phyloP scores from a whole-genome alignment of 176 grass and related monocot species.

The Cenchrus purpureus region DNA sequence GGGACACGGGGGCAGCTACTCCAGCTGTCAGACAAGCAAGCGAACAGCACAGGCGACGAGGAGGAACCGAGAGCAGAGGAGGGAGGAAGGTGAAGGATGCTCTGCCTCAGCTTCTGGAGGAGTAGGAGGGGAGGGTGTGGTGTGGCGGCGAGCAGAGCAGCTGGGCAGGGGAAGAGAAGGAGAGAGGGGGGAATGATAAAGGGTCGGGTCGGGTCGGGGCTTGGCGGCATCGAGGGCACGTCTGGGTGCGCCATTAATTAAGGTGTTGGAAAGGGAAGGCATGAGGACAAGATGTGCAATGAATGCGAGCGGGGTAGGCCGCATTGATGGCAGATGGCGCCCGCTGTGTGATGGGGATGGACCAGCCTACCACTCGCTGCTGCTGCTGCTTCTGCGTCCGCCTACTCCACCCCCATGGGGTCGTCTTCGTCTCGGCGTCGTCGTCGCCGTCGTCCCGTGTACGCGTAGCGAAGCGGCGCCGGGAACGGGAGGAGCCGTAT shows the following conservation, averaged over 20 bases:
- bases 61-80: too few relatives aligned
- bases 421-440: neutral
- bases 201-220: neutral
- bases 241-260: slow-evolving; percentile 53
- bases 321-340: slow-evolving; percentile 50
- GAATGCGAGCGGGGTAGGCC: slow-evolving; percentile 36
- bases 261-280: slow-evolving; percentile 55
- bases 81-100: neutral
- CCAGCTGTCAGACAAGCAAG: neutral
- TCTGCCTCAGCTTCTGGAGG: neutral
- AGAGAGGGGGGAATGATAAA: neutral
- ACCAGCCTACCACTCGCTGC: slow-evolving; percentile 36
- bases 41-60: neutral
- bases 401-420: neutral
- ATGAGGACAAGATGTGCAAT: slow-evolving; percentile 67
- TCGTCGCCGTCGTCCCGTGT: neutral
- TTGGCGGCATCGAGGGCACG: slow-evolving; percentile 21
- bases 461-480: neutral
- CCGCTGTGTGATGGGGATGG: slow-evolving; percentile 47
- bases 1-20: neutral
- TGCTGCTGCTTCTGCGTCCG: neutral
- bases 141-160: neutral
- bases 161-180: neutral
- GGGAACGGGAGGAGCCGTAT: neutral
- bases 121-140: neutral